A percentile compares a stretch with the other conserved stretches of the same genome.
These are phyloP conservation scores for Ochetophila trinervis DNA, from an alignment of 306 rosid genomes.

Conservation along the genomic window DNA sequence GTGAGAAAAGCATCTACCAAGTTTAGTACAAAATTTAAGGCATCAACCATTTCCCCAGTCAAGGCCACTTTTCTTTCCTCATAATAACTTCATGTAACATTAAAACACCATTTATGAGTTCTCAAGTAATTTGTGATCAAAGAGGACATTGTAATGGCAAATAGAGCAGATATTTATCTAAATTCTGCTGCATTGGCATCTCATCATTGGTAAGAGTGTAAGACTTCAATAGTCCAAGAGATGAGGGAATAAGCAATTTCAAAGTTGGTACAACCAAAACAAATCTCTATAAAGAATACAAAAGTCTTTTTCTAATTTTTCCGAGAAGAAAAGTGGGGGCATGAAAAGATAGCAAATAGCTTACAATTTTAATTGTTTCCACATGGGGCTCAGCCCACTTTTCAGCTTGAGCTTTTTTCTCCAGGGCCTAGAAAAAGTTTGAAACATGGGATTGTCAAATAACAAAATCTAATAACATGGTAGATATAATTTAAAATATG, in stretches of 20 bases:
- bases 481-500: conserved; percentile 13
- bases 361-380: conserved; percentile 72
- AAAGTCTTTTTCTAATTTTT: no score
- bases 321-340: conserved; percentile 13
- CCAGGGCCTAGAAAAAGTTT: conserved; percentile 51
- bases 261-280: no score
- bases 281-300: no score
- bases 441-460: conserved; percentile 17
- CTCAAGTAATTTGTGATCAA: no score
- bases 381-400: conserved; percentile 93
- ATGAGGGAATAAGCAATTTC: no score
- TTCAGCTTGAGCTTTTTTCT: conserved; percentile 68
- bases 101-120: no score
- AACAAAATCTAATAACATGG: neutral
- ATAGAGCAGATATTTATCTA: no score
- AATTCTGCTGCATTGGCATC: no score
- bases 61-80: neutral
- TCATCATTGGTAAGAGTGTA: no score
- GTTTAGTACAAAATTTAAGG: neutral
- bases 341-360: conserved; percentile 25
- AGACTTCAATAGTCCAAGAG: no score
- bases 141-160: no score
- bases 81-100: no score
- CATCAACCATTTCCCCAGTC: neutral
- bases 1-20: conserved; percentile 19